Base-by-base conservation (phyloP, 208 protist genomes). In the Trypanosoma caninum region DNA sequence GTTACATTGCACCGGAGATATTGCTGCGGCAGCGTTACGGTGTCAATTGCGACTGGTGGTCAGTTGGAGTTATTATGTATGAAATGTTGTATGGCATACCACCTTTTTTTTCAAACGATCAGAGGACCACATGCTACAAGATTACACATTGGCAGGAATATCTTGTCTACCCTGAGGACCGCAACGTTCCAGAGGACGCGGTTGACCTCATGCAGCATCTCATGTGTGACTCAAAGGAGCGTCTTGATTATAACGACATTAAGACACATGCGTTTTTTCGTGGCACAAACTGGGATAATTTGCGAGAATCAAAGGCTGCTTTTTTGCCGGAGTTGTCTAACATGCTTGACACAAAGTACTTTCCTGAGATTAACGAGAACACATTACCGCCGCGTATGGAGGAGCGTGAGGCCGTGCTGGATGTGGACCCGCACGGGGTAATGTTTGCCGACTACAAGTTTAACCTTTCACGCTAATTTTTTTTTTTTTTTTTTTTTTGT, bases 1-100 rank as follows among this genome's bases (percentile, higher is more conserved):
- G 97, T 44, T 99, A 99, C 81, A 98, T 98, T 44, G 95, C 97
- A 2, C 97, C 97, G 20, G 97, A 99, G 65, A 97, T 99, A 42
- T 65, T 98, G 13, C 76, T 95, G 45, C 89, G 82, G 58, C 82
- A 88, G 76, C 85, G 80, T 2, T 99, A 99, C 76, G 96, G 94
- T 40, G 61, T 94, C 4, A 94, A 96, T 65, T 98, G 96, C 69
- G 97, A 99, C 61, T 99, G 97, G 97, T 99, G 97, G 97, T 97
- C 94, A 8, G 91, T 99, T 0, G 97, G 97, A 20, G 94, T 99
- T 3, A 98, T 99, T 62, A 97, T 98, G 90, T 99, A 97, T 76
- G 96, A 98, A 71, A 98, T 98, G 96, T 65, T 98, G 4, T 97
- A 93, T 52, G 95, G 96, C 28, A 97, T 97, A 44, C 94, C 97